A percentile compares a stretch with the other conserved stretches of the same genome.
Conservation (phyloP, 1,284 basidiomycete genomes). For the Farysia itapuensis region DNA sequence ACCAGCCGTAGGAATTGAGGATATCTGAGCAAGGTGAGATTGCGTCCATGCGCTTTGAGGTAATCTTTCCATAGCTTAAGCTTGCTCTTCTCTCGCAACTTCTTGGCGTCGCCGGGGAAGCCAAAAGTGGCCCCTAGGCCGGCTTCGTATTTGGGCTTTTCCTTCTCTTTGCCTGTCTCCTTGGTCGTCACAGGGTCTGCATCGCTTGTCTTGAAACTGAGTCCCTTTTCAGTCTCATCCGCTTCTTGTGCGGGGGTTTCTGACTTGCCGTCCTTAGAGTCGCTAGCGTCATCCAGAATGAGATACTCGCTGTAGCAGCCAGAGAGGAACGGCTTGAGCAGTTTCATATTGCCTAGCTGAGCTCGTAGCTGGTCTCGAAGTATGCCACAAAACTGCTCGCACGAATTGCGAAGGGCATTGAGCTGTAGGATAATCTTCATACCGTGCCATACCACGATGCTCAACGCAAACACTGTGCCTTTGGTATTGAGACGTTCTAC, state of each 20-base stretch:
- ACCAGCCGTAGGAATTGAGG: constrained; percentile 94
- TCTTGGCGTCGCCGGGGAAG: constrained; percentile 59
- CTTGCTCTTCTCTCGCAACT: constrained; percentile 84
- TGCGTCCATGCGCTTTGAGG: constrained; percentile 73
- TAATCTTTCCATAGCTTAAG: constrained; percentile 95
- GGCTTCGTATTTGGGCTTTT: constrained; percentile 26
- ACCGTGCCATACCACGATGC: constrained; percentile 90
- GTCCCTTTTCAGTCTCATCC: constrained; percentile 2
- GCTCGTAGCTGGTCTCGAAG: constrained; percentile 86
- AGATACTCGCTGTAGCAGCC: constrained; percentile 94
- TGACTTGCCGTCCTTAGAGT: constrained; percentile 57
- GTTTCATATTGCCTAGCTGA: constrained; percentile 76
- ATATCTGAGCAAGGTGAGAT: constrained; percentile 88
- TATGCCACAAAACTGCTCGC: constrained; percentile 87
- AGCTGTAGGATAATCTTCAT: constrained; percentile 93
- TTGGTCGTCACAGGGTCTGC: neutral
- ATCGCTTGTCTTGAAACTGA: neutral
- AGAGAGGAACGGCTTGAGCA: constrained; percentile 83
- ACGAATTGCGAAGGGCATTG: constrained; percentile 90
- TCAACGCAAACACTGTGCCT: constrained; percentile 79
- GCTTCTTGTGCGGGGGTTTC: constrained; percentile 12
- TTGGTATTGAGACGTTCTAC: constrained; percentile 80
- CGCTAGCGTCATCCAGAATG: constrained; percentile 60
- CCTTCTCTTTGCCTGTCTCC: constrained; percentile 8
- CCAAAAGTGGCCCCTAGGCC: constrained; percentile 57